These are phyloP conservation scores for Globisporangium carolinianum DNA, from an alignment of 352 stramenopile genomes.

Conservation along the genomic window DNA sequence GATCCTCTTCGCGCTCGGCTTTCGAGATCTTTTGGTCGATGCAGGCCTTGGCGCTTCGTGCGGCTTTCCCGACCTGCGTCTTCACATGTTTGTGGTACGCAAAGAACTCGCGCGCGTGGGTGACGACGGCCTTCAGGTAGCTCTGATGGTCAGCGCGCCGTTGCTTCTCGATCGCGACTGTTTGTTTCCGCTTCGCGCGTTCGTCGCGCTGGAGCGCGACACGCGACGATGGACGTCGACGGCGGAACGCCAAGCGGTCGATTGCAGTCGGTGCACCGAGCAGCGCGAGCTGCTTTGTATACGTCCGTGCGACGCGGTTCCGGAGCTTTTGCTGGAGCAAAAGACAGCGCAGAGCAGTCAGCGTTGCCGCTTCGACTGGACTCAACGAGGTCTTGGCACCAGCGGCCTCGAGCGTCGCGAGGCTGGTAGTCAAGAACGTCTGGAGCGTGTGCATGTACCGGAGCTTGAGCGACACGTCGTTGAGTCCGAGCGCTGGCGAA, in stretches of 20 bases:
- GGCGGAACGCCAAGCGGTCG: slow-evolving; percentile 72
- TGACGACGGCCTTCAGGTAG: slow-evolving; percentile 76
- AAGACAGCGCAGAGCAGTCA: slow-evolving; percentile 60
- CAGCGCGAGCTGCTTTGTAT: slow-evolving; percentile 55
- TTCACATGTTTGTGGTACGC: slow-evolving; percentile 85
- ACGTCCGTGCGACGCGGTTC: slow-evolving; percentile 47
- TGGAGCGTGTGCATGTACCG: slow-evolving; percentile 68
- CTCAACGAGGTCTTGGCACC: slow-evolving; percentile 18
- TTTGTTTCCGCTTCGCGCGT: slow-evolving; percentile 76
- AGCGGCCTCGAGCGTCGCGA: slow-evolving; percentile 53
- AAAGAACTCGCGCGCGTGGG: slow-evolving; percentile 83
- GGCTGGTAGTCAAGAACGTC: slow-evolving; percentile 52
- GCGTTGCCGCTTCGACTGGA: slow-evolving; percentile 33
- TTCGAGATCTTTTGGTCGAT: slow-evolving; percentile 74
- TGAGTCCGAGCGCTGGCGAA: slow-evolving; percentile 53
- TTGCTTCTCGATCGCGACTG: slow-evolving; percentile 78
- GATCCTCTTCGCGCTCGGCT: slow-evolving; percentile 80
- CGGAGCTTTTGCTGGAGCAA: slow-evolving; percentile 70
- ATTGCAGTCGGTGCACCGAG: slow-evolving; percentile 57
- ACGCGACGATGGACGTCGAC: slow-evolving; percentile 49
- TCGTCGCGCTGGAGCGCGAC: slow-evolving; percentile 64
- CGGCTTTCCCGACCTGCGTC: slow-evolving; percentile 54
- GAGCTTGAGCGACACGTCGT: slow-evolving; percentile 69
- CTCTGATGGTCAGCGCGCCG: slow-evolving; percentile 66
- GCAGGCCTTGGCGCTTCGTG: slow-evolving; percentile 65